Conservation (phyloP, 805 yeast genomes). For the Starmerella floris region DNA sequence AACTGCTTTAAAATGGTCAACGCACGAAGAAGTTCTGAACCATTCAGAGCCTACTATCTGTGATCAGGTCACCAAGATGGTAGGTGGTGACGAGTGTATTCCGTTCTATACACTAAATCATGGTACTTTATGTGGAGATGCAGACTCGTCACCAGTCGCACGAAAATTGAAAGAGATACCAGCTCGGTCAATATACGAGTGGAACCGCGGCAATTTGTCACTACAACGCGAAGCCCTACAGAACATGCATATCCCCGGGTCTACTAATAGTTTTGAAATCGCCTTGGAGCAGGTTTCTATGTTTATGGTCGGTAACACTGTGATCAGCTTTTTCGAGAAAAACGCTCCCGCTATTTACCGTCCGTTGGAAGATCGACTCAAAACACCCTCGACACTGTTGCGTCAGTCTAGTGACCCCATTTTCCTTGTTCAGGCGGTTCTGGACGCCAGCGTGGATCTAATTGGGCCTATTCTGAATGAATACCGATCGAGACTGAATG, state of each 20-base stretch:
- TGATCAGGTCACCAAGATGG: neutral
- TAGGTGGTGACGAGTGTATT: conserved; percentile 3
- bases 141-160: conserved; percentile 9
- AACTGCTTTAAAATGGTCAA: neutral
- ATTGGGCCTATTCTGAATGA: conserved; percentile 42
- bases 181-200: conserved; percentile 19
- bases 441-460: conserved; percentile 44
- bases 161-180: conserved; percentile 5
- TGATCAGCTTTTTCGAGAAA: conserved; percentile 45
- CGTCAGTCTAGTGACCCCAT: conserved; percentile 42
- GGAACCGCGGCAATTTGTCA: conserved; percentile 17
- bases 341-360: conserved; percentile 40
- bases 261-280: conserved; percentile 28
- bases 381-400: conserved; percentile 35
- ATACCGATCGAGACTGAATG: conserved; percentile 36
- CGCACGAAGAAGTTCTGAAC: neutral
- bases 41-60: neutral
- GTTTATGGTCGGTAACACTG: conserved; percentile 35
- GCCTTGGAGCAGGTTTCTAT: conserved; percentile 46
- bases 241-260: conserved; percentile 14
- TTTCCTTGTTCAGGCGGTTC: conserved; percentile 39
- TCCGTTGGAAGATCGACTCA: conserved; percentile 39
- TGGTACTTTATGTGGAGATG: conserved; percentile 12
- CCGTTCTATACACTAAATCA: conserved; percentile 11
- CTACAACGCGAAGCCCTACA: conserved; percentile 11